A percentile compares a stretch with the other conserved stretches of the same genome.
Conservation (phyloP, 202 grass and related monocot species). For the Elaeis oleifera region DNA sequence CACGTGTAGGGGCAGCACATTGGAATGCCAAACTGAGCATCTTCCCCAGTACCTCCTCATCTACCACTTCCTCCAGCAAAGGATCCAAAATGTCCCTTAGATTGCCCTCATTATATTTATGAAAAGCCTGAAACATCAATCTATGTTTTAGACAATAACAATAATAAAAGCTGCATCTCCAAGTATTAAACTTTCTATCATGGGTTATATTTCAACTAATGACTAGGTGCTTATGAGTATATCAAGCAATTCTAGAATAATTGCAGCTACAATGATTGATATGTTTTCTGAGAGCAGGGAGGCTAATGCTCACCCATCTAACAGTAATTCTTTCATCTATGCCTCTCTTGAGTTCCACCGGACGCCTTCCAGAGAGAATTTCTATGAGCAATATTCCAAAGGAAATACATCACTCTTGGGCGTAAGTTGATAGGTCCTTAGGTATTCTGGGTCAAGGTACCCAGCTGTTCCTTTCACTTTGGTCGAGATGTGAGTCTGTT, state of each 20-base stretch:
- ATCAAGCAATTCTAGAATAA: too few relatives aligned
- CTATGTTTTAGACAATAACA: too few relatives aligned
- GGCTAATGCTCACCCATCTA: constrained; percentile 58
- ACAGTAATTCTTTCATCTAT: constrained; percentile 67
- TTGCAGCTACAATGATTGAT: neutral
- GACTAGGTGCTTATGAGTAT: too few relatives aligned
- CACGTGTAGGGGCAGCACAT: constrained; percentile 69
- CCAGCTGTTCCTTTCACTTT: constrained; percentile 80
- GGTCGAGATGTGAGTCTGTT: constrained; percentile 74
- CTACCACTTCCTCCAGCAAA: constrained; percentile 52
- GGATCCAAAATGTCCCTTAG: constrained; percentile 62
- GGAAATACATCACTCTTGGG: constrained; percentile 91
- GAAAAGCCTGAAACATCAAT: constrained; percentile 39
- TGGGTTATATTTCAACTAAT: neutral
- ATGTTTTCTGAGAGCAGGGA: neutral
- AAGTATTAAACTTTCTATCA: neutral
- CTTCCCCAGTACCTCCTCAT: constrained; percentile 53
- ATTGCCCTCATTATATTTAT: constrained; percentile 48
- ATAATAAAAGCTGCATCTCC: constrained; percentile 19
- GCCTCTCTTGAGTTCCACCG: constrained; percentile 53
- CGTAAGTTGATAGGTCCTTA: constrained; percentile 67
- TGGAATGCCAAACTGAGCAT: constrained; percentile 54
- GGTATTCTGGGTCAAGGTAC: constrained; percentile 90
- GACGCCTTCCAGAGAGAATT: constrained; percentile 82
- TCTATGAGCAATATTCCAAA: constrained; percentile 92